Percentiles rank a stretch among this genome's conserved stretches.
phyloP scores from a whole-genome alignment of 1,284 basidiomycete genomes.

The Inonotus hispidus region DNA sequence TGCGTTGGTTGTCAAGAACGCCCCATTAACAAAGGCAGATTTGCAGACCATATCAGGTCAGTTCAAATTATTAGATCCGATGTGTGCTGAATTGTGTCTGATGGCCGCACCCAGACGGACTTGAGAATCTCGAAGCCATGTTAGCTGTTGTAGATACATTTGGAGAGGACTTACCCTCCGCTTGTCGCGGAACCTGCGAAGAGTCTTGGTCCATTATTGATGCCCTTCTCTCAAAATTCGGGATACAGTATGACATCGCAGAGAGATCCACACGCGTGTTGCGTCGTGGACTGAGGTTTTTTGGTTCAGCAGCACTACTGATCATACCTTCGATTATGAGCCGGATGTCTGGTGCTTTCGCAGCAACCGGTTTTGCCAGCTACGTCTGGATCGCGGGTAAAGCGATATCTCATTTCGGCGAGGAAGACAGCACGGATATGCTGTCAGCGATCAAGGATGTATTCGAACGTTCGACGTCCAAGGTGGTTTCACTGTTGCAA shows the following conservation, averaged over 20 bases:
- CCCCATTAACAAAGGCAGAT: slow-evolving; percentile 55
- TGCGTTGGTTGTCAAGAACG: slow-evolving; percentile 44
- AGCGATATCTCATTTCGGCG: slow-evolving; percentile 67
- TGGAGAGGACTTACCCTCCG: slow-evolving; percentile 72
- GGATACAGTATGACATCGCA: slow-evolving; percentile 72
- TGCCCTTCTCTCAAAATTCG: slow-evolving; percentile 73
- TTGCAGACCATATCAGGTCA: slow-evolving; percentile 58
- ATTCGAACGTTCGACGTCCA: slow-evolving; percentile 73
- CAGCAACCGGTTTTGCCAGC: slow-evolving; percentile 77
- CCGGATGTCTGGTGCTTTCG: slow-evolving; percentile 77
- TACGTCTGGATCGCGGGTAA: slow-evolving; percentile 96
- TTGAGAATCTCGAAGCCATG: slow-evolving; percentile 90
- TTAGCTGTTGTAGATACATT: slow-evolving; percentile 76
- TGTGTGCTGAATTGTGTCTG: slow-evolving; percentile 19
- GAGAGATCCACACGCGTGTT: slow-evolving; percentile 88
- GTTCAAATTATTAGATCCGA: slow-evolving; percentile 28
- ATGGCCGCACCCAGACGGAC: slow-evolving; percentile 46
- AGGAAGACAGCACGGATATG: slow-evolving; percentile 48
- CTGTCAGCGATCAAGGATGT: slow-evolving; percentile 54
- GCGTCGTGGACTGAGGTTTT: slow-evolving; percentile 80
- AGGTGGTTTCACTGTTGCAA: slow-evolving; percentile 63
- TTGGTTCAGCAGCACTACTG: slow-evolving; percentile 61
- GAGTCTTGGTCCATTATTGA: slow-evolving; percentile 87
- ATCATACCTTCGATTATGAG: slow-evolving; percentile 69
- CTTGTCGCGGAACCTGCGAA: slow-evolving; percentile 74